These are phyloP conservation scores for Rhynchospora pubera DNA, from an alignment of 176 grass and related monocot species.

Conservation along the genomic window DNA sequence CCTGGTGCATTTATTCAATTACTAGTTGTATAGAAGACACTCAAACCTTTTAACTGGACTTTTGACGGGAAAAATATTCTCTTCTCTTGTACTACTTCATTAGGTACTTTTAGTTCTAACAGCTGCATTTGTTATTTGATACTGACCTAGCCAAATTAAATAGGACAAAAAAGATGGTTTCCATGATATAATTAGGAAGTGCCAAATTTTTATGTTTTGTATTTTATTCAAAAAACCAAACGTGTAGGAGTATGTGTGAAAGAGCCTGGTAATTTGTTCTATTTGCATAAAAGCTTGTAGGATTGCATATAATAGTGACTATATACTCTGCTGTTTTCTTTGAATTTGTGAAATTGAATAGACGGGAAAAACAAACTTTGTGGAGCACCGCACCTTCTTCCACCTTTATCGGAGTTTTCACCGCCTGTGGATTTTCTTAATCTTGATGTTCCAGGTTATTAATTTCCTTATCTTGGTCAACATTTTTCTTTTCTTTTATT, in stretches of 20 bases:
- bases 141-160: background rate
- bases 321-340: background rate
- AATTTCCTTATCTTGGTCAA: background rate
- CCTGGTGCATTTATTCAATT: background rate
- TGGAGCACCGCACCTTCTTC: constrained; percentile 97
- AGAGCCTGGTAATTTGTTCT: background rate
- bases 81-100: background rate
- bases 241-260: background rate
- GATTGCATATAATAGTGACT: background rate
- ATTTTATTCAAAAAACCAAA: background rate
- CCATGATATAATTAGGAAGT: background rate
- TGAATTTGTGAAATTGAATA: constrained; percentile 25
- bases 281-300: constrained; percentile 1
- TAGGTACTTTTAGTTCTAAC: background rate
- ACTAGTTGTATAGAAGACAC: background rate
- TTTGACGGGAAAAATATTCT: background rate
- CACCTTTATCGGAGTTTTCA: constrained; percentile 94
- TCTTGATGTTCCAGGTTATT: constrained; percentile 94
- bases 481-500: background rate
- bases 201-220: background rate
- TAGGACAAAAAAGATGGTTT: background rate
- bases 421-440: constrained; percentile 95
- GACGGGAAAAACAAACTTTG: constrained; percentile 92
- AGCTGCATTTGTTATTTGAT: background rate
- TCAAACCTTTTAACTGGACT: background rate